phyloP scores from a whole-genome alignment of 1,139 yeast genomes.

The Lodderomyces orthopsilosis region DNA sequence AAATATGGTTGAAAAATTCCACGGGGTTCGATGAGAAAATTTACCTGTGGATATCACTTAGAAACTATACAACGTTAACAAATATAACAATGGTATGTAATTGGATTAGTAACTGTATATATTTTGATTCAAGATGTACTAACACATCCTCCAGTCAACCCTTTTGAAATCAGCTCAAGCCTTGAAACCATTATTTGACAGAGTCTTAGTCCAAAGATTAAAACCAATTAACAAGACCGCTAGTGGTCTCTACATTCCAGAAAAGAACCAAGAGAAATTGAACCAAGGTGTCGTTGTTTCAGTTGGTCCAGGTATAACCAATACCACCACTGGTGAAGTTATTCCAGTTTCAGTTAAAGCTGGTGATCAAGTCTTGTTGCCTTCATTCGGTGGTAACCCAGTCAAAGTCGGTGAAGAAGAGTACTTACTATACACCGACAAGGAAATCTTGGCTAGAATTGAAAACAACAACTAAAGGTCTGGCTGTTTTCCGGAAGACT shows the following conservation, averaged over 20 bases:
- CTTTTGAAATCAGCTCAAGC: conserved; percentile 81
- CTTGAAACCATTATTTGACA: conserved; percentile 89
- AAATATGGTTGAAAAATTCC: conserved; percentile 3
- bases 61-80: background rate
- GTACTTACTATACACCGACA: conserved; percentile 77
- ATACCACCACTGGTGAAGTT: conserved; percentile 60
- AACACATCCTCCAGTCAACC: conserved; percentile 11
- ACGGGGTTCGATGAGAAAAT: conserved; percentile 8
- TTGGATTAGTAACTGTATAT: background rate
- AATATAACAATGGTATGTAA: conserved; percentile 4
- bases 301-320: conserved; percentile 79
- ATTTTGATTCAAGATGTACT: background rate
- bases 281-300: conserved; percentile 80
- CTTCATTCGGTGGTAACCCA: conserved; percentile 84
- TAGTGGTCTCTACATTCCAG: conserved; percentile 93
- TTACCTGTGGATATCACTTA: background rate
- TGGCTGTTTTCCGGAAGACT: no score
- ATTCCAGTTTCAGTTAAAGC: conserved; percentile 72
- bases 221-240: conserved; percentile 93
- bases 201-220: conserved; percentile 90
- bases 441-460: conserved; percentile 91
- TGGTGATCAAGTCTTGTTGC: conserved; percentile 93
- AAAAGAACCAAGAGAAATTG: conserved; percentile 91
- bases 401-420: conserved; percentile 85
- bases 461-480: conserved; percentile 24